Evolutionary conservation across 2,329 filamentous ascomycete genomes (phyloP), one percentile per base, ranked within the genome.

Genomic region (Paecilomyces formosus): DNA sequence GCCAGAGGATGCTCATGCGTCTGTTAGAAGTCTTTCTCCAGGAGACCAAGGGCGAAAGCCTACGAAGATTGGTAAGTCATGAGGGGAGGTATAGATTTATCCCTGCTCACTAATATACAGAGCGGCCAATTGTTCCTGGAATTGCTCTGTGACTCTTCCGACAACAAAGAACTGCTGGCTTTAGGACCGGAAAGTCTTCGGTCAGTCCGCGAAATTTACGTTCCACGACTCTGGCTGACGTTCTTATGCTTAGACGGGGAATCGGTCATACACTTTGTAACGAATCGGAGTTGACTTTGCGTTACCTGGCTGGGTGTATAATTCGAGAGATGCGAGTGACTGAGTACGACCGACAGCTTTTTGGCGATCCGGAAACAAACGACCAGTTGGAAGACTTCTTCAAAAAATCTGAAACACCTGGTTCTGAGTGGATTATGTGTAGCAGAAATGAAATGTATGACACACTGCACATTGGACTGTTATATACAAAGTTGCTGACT

Each of bases 121-220:
- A 61, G 62, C 21, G 68, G 68, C 1, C 68, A 67, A 51, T 54
- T 65, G 15, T 51, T 70, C 3, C 54, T 64, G 15, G 68, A 70
- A 55, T 31, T 66, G 21, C 24, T 67, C 3, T 55, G 57, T 9
- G 60, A 61, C 12, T 62, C 58, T 26, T 24, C 62, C 15, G 55
- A 58, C 3, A 58, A 59, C 28, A 54, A 59, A 13, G 7, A 51
- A 7, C 26, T 54, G 12, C 33, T 60, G 33, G 22, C 54, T 11
- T 49, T 53, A 45, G 53, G 30, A 15, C 12, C n/a, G 11, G 55
- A 54, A 49, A 18, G 33, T 12, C 21, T 57, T 21, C 33, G 57
- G 60, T 60, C n/a, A 28, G 12, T 11, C 39, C n/a, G 8, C 7
- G 15, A 18, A n/a, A n/a, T 18, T 8, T 6, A 45, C 3, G n/a